Conservation (phyloP, 306 rosid species). For the Quercus parvula region DNA sequence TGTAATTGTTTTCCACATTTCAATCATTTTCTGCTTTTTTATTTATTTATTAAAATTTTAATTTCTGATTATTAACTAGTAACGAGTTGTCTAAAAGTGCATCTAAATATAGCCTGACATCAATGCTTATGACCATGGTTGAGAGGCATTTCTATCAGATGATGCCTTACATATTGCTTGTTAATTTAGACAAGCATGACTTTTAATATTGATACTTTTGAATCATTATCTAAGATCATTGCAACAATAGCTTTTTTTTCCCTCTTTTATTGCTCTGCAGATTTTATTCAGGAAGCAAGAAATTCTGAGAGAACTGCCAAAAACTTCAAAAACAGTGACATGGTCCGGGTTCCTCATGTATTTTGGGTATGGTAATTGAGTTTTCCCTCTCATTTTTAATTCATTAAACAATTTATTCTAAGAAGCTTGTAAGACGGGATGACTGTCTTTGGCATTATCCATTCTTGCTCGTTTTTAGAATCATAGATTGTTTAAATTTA, state of each 20-base stretch:
- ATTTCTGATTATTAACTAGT: neutral
- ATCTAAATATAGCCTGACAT: neutral
- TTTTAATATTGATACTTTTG: neutral
- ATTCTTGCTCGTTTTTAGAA: too few relatives aligned
- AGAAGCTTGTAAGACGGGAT: too few relatives aligned
- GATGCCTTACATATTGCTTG: neutral
- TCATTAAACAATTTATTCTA: too few relatives aligned
- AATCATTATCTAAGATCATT: conserved; percentile 15
- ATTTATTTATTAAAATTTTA: neutral
- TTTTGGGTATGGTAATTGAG: conserved; percentile 67
- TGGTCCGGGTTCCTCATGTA: conserved; percentile 68
- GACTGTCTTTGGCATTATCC: too few relatives aligned
- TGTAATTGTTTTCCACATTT: neutral
- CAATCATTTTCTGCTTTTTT: neutral
- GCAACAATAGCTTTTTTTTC: conserved; percentile 9
- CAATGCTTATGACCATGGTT: neutral
- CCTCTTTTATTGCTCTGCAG: conserved; percentile 38
- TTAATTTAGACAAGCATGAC: neutral
- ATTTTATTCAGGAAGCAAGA: conserved; percentile 82
- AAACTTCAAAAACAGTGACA: conserved; percentile 58
- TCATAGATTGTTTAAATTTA: too few relatives aligned
- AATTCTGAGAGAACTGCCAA: conserved; percentile 79
- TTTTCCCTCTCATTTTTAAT: neutral
- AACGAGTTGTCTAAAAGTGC: neutral
- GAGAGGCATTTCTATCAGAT: neutral